Evolutionary conservation across 176 grass and related monocot species (phyloP).

Genomic region (Alopecurus myosuroides): DNA sequence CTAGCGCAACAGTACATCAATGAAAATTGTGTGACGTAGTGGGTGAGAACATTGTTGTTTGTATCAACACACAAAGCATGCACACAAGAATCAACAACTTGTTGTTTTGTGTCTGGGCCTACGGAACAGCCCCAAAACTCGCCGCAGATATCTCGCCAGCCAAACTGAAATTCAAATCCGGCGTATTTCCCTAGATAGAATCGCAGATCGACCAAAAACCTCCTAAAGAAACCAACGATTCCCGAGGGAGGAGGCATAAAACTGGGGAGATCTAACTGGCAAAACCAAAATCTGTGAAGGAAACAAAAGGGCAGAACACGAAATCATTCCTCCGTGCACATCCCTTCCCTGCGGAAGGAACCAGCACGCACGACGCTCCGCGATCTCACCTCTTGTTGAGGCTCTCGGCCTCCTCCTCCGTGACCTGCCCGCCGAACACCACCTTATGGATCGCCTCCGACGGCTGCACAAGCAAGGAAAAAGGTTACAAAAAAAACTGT

Average conservation of each 20-base stretch:
- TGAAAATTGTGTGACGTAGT: background rate
- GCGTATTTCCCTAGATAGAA: background rate
- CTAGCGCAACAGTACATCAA: background rate
- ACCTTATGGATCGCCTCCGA: conserved; percentile 86
- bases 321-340: background rate
- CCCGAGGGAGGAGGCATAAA: background rate
- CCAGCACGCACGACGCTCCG: background rate
- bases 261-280: conserved; percentile 14
- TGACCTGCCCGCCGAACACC: conserved; percentile 91
- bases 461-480: conserved; percentile 45
- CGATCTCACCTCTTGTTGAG: conserved; percentile 81
- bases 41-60: background rate
- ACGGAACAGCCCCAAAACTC: background rate
- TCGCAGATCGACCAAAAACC: background rate
- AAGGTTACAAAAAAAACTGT: background rate
- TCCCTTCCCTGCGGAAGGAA: background rate
- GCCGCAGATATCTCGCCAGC: background rate
- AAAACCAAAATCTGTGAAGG: background rate
- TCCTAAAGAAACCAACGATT: background rate
- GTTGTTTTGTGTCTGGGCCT: background rate
- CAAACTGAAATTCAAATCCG: conserved; percentile 12
- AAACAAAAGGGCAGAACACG: conserved; percentile 12
- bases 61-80: background rate
- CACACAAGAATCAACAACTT: background rate
- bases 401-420: conserved; percentile 90